Base-by-base conservation (phyloP, 2,329 filamentous ascomycete species). In the Epicoccum sorghinum region DNA sequence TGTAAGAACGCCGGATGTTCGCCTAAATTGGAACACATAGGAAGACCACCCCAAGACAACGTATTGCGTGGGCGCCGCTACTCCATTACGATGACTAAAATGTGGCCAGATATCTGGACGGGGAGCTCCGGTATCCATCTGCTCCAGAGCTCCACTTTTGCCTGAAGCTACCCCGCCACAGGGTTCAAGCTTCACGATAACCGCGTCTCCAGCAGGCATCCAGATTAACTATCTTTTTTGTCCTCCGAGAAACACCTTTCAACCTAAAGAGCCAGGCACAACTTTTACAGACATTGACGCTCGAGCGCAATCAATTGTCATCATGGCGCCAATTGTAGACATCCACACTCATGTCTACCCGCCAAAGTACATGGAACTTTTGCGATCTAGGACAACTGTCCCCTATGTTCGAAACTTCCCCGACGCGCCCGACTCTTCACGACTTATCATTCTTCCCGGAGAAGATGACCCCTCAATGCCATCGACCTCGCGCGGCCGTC, bases 391-490 rank as follows among this genome's bases (percentile, higher is more conserved):
- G 58, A 79, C 77, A 41, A 79, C 79, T 22, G 89, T 93, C 57
- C 90, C 90, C 30, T 84, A 92, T 55, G 86, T 93, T 53, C 84
- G 88, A 54, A 82, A 80, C 14, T 91, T 91, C 64, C 80, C 69
- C 22, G 73, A 76, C 79, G 53, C 83, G 1, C 72, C 72, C 0
- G 61, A 73, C 23, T 83, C 84, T 38, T 83, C 86, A 39, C 86
- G 88, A 10, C 83, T 91, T 52, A 85, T 90, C 57, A 86, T 90
- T 50, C 79, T 90, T 4, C 82, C 86, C 2, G 76, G 80, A 46
- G 78, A 84, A 62, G 81, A 86, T 69, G 75, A 82, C 23, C 72
- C 80, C 2, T 77, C 79, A 18, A 84, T 82, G 39, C 74, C 75
- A 1, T 75, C 73, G 10, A 76, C 74, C 8, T 83, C 85, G 7